phyloP scores from a whole-genome alignment of 106 monocot species.

The Platanthera guangdongensis region DNA sequence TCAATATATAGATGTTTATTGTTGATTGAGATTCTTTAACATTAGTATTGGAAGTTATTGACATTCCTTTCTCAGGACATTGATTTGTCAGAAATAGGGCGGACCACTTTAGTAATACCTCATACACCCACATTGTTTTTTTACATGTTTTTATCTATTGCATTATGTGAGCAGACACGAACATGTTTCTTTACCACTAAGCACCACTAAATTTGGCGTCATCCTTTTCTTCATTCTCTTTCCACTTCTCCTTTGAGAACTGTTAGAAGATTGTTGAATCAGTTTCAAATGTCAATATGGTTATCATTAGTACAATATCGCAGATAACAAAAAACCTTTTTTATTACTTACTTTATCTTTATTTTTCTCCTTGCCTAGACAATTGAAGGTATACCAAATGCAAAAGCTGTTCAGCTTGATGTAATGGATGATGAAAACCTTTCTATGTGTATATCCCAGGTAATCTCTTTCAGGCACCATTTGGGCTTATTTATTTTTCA shows the following conservation, averaged over 20 bases:
- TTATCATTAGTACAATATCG: neutral
- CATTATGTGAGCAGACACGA: neutral
- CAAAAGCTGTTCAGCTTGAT: conserved; percentile 85
- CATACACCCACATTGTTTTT: neutral
- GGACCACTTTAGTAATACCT: neutral
- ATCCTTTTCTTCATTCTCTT: neutral
- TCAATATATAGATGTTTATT: neutral
- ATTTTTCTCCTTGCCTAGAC: conserved; percentile 39
- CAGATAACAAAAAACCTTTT: neutral
- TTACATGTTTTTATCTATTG: neutral
- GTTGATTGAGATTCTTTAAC: neutral
- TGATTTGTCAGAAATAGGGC: neutral
- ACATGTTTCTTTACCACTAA: neutral
- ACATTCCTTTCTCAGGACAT: neutral
- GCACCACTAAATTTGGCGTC: neutral
- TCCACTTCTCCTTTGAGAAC: neutral
- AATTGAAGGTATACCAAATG: conserved; percentile 72
- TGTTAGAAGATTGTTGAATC: neutral
- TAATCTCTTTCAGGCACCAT: conserved; percentile 10
- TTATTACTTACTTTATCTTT: neutral
- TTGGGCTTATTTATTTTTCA: neutral
- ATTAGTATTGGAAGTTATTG: neutral
- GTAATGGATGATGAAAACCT: conserved; percentile 56
- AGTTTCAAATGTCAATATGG: neutral
- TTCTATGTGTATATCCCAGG: conserved; percentile 55